Percentiles rank a stretch among this genome's conserved stretches.
These are phyloP conservation scores for Cucumis hystrix DNA, from an alignment of 306 rosid species.

Conservation along the genomic window DNA sequence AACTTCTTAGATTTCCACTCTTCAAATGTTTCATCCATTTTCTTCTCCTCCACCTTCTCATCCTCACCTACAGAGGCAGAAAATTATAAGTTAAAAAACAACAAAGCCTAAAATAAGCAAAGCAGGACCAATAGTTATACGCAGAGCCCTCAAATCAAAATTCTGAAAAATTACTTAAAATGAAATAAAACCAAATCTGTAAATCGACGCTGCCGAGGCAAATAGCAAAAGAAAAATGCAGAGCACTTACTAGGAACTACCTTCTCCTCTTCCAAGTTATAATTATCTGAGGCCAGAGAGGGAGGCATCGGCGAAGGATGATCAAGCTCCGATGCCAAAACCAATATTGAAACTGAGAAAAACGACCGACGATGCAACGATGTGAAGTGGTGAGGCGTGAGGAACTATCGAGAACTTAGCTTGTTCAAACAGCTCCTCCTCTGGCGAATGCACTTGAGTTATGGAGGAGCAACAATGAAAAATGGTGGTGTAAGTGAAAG, in stretches of 20 bases:
- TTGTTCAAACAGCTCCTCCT: not conserved
- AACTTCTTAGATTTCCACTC: conserved; percentile 71
- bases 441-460: not conserved
- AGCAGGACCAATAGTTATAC: too few species aligned
- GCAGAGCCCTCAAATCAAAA: not conserved
- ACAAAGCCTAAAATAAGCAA: not conserved
- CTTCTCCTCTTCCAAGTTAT: conserved; percentile 23
- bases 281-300: conserved; percentile 11
- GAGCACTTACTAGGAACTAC: conserved; percentile 29
- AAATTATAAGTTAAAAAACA: not conserved
- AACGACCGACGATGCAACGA: conserved; percentile 36
- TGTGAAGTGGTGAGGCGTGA: conserved; percentile 14
- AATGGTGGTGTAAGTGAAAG: not conserved
- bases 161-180: not conserved
- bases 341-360: conserved; percentile 43
- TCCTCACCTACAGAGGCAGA: conserved; percentile 18
- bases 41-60: conserved; percentile 25
- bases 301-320: conserved; percentile 26
- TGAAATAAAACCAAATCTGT: not conserved
- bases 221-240: not conserved
- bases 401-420: conserved; percentile 6
- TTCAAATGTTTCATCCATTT: conserved; percentile 46
- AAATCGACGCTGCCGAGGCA: not conserved
- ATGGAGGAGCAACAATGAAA: not conserved
- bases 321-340: conserved; percentile 30